A percentile compares a stretch with the other conserved stretches of the same genome.
Conservation (phyloP, 2,329 filamentous ascomycete species). For the Neonectria ditissima region DNA sequence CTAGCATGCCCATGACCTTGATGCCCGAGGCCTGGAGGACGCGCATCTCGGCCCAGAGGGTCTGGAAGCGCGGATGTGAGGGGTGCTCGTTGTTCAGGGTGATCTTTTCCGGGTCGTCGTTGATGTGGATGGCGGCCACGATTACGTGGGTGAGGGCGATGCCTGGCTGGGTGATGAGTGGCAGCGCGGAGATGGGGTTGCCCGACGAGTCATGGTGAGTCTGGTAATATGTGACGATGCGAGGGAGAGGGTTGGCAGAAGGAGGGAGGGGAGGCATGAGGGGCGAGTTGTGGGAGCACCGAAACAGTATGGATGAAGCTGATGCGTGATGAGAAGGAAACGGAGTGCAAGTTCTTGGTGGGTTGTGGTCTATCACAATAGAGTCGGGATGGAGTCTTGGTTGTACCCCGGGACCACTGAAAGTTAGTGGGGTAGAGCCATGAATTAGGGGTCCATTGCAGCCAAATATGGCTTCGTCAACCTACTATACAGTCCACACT, state of each 20-base stretch:
- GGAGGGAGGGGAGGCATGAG: slow-evolving; percentile 50
- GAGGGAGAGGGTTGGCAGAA: slow-evolving; percentile 52
- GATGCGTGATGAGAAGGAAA: slow-evolving; percentile 16
- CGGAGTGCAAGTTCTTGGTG: slow-evolving; percentile 24
- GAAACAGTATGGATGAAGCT: slow-evolving; percentile 6
- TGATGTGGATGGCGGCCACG: slow-evolving; percentile 87
- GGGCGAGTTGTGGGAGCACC: slow-evolving; percentile 13
- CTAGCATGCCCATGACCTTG: slow-evolving; percentile 87
- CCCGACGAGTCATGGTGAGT: slow-evolving; percentile 62
- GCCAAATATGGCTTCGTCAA: neutral
- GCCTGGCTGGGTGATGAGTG: slow-evolving; percentile 60
- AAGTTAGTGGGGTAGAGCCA: neutral
- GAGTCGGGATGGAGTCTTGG: neutral
- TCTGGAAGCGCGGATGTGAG: slow-evolving; percentile 72
- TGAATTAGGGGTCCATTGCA: neutral
- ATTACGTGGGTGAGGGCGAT: slow-evolving; percentile 81
- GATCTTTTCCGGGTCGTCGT: slow-evolving; percentile 72
- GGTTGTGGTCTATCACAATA: neutral
- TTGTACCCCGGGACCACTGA: slow-evolving; percentile 22
- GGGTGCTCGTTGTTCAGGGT: slow-evolving; percentile 86
- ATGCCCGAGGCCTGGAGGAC: slow-evolving; percentile 79
- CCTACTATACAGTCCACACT: neutral
- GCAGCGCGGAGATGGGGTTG: slow-evolving; percentile 64
- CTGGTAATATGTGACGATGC: slow-evolving; percentile 66
- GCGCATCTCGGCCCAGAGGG: slow-evolving; percentile 82